These are phyloP conservation scores for Penicillium rolfsii DNA, from an alignment of 2,329 filamentous ascomycete species.

Conservation along the genomic window DNA sequence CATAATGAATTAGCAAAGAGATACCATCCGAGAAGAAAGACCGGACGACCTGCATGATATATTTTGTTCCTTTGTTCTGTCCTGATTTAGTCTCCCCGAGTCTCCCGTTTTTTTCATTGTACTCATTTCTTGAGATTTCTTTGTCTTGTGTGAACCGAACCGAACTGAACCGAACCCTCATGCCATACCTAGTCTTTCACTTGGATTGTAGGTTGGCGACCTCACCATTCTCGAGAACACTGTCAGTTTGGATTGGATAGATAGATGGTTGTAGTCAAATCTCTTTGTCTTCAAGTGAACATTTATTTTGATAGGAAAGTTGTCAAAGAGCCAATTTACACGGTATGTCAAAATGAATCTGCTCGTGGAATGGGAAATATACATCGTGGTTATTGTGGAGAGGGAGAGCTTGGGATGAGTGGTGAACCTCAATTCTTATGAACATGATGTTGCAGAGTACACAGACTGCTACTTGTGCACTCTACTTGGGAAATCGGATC, in stretches of 20 bases:
- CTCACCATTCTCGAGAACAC: background rate
- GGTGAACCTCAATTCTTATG: too few species aligned
- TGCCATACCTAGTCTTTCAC: background rate
- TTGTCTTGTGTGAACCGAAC: background rate
- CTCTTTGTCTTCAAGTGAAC: conserved; percentile 9
- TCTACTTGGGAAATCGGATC: background rate
- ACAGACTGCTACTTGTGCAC: background rate
- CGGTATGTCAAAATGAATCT: too few species aligned
- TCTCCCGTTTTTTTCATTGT: background rate
- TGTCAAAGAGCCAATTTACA: too few species aligned
- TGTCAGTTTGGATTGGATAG: conserved; percentile 14
- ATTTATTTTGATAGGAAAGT: background rate
- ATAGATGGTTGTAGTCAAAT: conserved; percentile 19
- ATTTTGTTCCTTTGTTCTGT: conserved; percentile 5
- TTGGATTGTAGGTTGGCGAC: background rate
- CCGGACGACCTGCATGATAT: conserved; percentile 25
- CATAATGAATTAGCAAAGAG: conserved; percentile 34
- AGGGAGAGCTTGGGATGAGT: too few species aligned
- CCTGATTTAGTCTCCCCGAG: background rate
- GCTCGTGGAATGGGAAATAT: background rate
- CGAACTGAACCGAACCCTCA: background rate
- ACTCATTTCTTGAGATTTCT: background rate
- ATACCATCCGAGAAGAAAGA: conserved; percentile 32
- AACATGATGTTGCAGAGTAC: too few species aligned
- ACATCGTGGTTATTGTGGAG: too few species aligned